Evolutionary conservation across 495 filamentous ascomycete species (phyloP).

Genomic region (Aspergillus indologenus): DNA sequence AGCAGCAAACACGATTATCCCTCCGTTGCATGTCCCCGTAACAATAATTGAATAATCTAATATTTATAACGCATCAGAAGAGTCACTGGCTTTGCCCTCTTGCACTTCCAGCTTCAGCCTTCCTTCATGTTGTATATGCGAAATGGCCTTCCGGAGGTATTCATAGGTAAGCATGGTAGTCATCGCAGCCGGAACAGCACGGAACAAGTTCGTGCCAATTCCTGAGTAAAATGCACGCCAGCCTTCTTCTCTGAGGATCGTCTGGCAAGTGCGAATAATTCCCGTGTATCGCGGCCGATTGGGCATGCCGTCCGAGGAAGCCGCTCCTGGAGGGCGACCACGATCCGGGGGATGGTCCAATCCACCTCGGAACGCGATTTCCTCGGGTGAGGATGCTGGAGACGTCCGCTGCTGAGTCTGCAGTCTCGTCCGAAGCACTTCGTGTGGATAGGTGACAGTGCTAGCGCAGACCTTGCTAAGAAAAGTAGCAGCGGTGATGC

Average conservation of each 20-base stretch:
- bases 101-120: conserved; percentile 31
- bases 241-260: conserved; percentile 85
- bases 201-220: conserved; percentile 96
- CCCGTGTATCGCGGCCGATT: conserved; percentile 73
- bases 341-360: conserved; percentile 44
- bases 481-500: conserved; percentile 84
- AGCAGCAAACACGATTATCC: not conserved
- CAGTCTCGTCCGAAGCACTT: conserved; percentile 85
- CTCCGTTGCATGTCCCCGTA: not conserved
- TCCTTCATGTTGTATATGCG: conserved; percentile 49
- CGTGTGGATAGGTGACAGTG: conserved; percentile 94
- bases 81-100: conserved; percentile 17
- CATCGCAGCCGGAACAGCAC: conserved; percentile 90
- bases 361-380: conserved; percentile 64
- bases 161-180: conserved; percentile 98
- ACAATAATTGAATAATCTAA: not conserved
- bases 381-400: conserved; percentile 44
- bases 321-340: conserved; percentile 42
- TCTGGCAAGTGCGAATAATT: conserved; percentile 75
- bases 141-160: conserved; percentile 63
- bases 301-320: conserved; percentile 55
- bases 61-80: conserved; percentile 21
- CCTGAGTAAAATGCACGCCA: conserved; percentile 97
- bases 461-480: conserved; percentile 93
- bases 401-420: conserved; percentile 75